Conservation (phyloP, 495 filamentous ascomycete species). For the Talaromyces trachyspermus region DNA sequence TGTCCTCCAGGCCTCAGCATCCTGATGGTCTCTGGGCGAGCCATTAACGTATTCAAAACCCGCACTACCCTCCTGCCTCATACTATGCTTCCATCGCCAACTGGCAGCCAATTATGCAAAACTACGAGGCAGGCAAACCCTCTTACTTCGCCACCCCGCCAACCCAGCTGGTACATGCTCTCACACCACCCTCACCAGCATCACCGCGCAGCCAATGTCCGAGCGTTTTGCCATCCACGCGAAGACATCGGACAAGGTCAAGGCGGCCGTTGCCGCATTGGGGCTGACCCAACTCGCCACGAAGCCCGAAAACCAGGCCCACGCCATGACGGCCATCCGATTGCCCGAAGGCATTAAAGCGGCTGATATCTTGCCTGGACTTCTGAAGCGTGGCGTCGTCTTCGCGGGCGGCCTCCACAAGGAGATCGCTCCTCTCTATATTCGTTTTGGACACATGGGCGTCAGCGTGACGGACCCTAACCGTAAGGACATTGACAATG, state of each 20-base stretch:
- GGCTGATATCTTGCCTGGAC: slow-evolving; percentile 73
- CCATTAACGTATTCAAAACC: slow-evolving; percentile 72
- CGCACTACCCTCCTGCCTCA: slow-evolving; percentile 71
- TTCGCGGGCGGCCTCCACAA: slow-evolving; percentile 95
- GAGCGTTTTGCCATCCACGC: slow-evolving; percentile 76
- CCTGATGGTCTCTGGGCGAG: slow-evolving; percentile 81
- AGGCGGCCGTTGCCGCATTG: slow-evolving; percentile 67
- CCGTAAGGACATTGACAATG: slow-evolving; percentile 69
- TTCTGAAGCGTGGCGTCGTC: slow-evolving; percentile 84
- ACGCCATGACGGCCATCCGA: slow-evolving; percentile 96
- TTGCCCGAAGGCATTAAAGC: slow-evolving; percentile 76
- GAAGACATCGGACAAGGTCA: slow-evolving; percentile 69
- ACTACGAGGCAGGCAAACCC: slow-evolving; percentile 94
- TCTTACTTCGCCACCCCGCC: slow-evolving; percentile 97
- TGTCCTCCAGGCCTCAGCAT: slow-evolving; percentile 91
- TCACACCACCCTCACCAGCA: slow-evolving; percentile 91
- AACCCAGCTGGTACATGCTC: slow-evolving; percentile 87
- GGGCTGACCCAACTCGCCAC: slow-evolving; percentile 80
- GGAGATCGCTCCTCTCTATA: slow-evolving; percentile 64
- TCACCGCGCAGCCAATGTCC: slow-evolving; percentile 66
- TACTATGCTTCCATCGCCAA: slow-evolving; percentile 97
- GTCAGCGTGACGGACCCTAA: slow-evolving; percentile 62
- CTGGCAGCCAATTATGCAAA: slow-evolving; percentile 98
- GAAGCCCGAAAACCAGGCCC: slow-evolving; percentile 83
- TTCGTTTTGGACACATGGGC: slow-evolving; percentile 90